These are phyloP conservation scores for Tagetes patula DNA, from an alignment of 129 eudicot genomes.

Conservation along the genomic window DNA sequence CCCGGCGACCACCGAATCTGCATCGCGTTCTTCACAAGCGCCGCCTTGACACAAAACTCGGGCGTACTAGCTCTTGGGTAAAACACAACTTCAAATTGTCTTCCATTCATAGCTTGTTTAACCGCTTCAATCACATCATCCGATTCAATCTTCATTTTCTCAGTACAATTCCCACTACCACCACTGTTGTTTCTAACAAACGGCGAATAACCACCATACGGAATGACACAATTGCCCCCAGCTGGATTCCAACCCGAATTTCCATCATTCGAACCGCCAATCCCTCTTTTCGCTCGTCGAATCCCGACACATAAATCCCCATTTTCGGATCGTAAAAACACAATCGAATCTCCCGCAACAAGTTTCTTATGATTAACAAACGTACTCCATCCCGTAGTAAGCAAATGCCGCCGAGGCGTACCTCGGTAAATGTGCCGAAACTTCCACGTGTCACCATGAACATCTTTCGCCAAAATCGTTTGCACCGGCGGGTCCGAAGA, in stretches of 20 bases:
- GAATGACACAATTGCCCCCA: slow-evolving; percentile 54
- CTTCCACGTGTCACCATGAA: slow-evolving; percentile 92
- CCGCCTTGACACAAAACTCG: slow-evolving; percentile 86
- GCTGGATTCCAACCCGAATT: slow-evolving; percentile 82
- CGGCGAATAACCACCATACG: slow-evolving; percentile 80
- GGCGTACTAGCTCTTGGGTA: slow-evolving; percentile 95
- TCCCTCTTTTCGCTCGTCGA: slow-evolving; percentile 82
- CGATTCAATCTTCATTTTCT: slow-evolving; percentile 52
- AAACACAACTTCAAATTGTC: slow-evolving; percentile 74
- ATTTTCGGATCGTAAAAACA: slow-evolving; percentile 79
- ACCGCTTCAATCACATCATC: slow-evolving; percentile 80
- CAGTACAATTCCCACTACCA: slow-evolving; percentile 30
- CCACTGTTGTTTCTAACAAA: slow-evolving; percentile 32
- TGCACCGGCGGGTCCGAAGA: slow-evolving; percentile 94
- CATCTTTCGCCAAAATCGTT: slow-evolving; percentile 87
- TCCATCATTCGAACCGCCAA: slow-evolving; percentile 53
- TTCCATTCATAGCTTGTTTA: slow-evolving; percentile 57
- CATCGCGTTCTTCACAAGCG: slow-evolving; percentile 74
- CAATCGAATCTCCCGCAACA: slow-evolving; percentile 92
- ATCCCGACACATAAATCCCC: slow-evolving; percentile 95
- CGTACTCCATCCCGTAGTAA: slow-evolving; percentile 98
- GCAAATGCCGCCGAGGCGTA: slow-evolving; percentile 85
- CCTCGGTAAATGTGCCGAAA: slow-evolving; percentile 93
- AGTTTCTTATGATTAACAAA: slow-evolving; percentile 96
- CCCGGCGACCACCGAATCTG: slow-evolving; percentile 92